Base-by-base conservation (phyloP, 345 rosid genomes). In the Diplotaxis tenuifolia region DNA sequence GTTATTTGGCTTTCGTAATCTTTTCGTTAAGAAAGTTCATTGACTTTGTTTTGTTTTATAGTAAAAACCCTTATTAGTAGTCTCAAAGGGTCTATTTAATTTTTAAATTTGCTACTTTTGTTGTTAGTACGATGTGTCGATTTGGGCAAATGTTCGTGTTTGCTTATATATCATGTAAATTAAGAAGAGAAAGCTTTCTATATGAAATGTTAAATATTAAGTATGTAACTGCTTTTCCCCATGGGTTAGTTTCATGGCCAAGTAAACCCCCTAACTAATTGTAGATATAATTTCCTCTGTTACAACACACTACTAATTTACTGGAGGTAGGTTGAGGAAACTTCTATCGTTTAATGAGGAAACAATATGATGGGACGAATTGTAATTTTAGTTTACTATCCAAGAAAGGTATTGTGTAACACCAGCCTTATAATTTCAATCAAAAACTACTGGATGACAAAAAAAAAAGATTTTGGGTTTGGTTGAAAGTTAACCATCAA, bases 11-110 rank as follows among this genome's bases (percentile, higher is more conserved):
- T 68, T 92, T 18, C 90, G 96, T 5, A 84, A 83, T 86, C 84
- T 90, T 40, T 93, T 90, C 65, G 19, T 83, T 47, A 90, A 84
- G 81, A 90, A 86, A 72, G 90, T 88, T 68, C 81, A 86, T 80
- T 78, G 73, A 78, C 70, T 67, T 72, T 64, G 1, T 21, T 62
- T 42, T 61, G 1, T 9, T 6, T 8, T 50, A 4, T 50, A 52
- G 50, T 70, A 57, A 55, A 6, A 16, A 31, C 34, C 60, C 54
- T 45, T 70, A 36, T 45, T 22, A 56, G 23, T 76, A 76, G 31
- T 54, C 27, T 63, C 60, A 49, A 70, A 47, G 75, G 75, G 71
- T 63, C 61, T 38, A 45, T 64, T 29, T 31, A 3, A 12, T 25
- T 36, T 65, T 25, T 28, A 60, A 21, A 47, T 56, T 29, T 62